Conservation (phyloP, 768 basidiomycete species). For the Mycena polygramma region DNA sequence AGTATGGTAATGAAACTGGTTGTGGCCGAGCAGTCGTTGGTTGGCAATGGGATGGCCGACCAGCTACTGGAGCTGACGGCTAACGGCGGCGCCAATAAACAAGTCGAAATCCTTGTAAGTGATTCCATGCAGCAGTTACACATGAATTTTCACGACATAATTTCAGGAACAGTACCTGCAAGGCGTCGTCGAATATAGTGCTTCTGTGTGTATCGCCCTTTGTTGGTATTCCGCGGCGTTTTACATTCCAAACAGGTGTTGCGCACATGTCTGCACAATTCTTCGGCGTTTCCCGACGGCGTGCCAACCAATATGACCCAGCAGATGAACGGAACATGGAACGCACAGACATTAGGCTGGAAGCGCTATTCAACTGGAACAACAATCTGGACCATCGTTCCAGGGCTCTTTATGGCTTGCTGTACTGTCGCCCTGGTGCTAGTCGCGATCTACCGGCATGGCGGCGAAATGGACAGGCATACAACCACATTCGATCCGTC, state of each 20-base stretch:
- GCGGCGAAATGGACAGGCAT: neutral
- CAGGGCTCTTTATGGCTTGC: neutral
- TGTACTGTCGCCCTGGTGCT: constrained; percentile 2
- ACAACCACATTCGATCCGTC: constrained; percentile 8
- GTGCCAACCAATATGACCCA: constrained; percentile 7
- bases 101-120: constrained; percentile 9
- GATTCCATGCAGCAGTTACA: neutral
- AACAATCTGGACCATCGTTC: constrained; percentile 4
- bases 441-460: constrained; percentile 7
- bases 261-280: constrained; percentile 4
- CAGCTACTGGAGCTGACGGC: constrained; percentile 12
- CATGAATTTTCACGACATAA: neutral
- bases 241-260: neutral
- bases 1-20: constrained; percentile 20
- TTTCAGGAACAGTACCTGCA: constrained; percentile 9
- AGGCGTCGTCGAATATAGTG: constrained; percentile 16
- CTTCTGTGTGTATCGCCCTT: neutral
- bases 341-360: constrained; percentile 28
- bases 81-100: neutral
- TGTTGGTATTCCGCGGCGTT: too few species aligned
- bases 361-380: neutral
- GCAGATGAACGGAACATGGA: neutral
- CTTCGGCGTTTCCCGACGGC: neutral
- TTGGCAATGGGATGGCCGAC: constrained; percentile 13
- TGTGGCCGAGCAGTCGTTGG: constrained; percentile 10